Evolutionary conservation across 139 green algal genomes (phyloP).

Genomic region (Prasinococcaceae sp.): DNA sequence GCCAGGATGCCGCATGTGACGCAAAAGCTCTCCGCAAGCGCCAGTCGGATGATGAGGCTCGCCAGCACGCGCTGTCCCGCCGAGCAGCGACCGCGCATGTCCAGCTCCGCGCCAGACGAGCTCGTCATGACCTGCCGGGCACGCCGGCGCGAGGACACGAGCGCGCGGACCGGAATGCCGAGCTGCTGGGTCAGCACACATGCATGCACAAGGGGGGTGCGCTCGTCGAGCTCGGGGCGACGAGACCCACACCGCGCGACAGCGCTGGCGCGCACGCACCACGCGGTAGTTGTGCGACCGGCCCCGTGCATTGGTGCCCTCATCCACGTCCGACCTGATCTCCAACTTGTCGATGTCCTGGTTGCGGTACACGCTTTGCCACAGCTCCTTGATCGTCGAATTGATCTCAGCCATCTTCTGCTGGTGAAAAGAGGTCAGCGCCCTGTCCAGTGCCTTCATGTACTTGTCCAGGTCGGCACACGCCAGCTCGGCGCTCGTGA

Average conservation of each 20-base stretch:
- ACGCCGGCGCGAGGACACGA: no score
- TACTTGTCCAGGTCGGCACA: background rate
- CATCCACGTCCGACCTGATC: constrained; percentile 31
- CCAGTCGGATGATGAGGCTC: constrained; percentile 93
- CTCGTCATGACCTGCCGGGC: constrained; percentile 33
- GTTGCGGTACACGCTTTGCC: constrained; percentile 94
- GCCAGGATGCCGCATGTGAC: constrained; percentile 95
- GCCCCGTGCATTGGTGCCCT: background rate
- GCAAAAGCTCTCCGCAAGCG: constrained; percentile 95
- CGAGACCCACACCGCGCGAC: no score
- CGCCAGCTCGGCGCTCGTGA: no score
- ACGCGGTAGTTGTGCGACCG: constrained; percentile 94
- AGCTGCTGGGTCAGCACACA: no score
- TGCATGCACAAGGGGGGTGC: no score
- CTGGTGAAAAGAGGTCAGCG: constrained; percentile 86
- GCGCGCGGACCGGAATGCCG: no score
- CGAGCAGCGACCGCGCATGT: constrained; percentile 92
- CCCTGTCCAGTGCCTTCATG: constrained; percentile 21
- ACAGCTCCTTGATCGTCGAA: constrained; percentile 92
- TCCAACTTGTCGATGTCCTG: constrained; percentile 91
- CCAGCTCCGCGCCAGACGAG: constrained; percentile 68
- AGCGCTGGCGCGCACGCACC: no score
- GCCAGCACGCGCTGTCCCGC: constrained; percentile 91
- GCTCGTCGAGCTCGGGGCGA: no score
- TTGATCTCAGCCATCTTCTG: constrained; percentile 95